Conservation (phyloP, 2,329 filamentous ascomycete species). For the Pyrenophora seminiperda region DNA sequence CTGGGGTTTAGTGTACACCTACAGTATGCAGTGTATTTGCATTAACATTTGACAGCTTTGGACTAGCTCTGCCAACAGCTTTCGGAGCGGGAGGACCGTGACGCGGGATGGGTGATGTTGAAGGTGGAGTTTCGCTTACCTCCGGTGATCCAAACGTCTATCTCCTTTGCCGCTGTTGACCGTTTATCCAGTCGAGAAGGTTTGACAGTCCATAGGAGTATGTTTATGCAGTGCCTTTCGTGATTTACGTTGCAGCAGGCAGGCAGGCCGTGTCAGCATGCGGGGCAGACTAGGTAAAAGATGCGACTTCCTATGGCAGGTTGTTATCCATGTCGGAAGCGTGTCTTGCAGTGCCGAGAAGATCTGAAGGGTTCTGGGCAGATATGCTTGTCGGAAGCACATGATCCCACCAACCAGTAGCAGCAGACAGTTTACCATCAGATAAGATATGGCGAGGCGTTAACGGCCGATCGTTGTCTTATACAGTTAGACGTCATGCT, state of each 20-base stretch:
- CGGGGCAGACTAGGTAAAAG: conserved; percentile 5
- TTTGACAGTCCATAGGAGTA: background rate
- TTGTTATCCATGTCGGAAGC: conserved; percentile 14
- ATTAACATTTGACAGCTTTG: conserved; percentile 21
- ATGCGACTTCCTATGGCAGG: conserved; percentile 1
- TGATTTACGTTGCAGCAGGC: conserved; percentile 19
- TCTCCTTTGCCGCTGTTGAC: conserved; percentile 2
- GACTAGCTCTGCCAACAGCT: conserved; percentile 11
- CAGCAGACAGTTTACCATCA: conserved; percentile 6
- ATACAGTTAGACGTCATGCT: conserved; percentile 8
- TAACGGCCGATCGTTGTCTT: conserved; percentile 11
- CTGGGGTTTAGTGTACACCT: background rate
- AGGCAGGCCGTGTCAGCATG: conserved; percentile 26
- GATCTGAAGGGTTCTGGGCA: background rate
- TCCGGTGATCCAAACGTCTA: conserved; percentile 5
- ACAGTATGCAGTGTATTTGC: conserved; percentile 6
- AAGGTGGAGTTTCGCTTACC: conserved; percentile 12
- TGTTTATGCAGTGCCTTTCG: background rate
- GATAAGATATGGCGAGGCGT: conserved; percentile 14
- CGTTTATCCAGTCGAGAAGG: conserved; percentile 15
- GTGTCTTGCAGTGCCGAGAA: conserved; percentile 13
- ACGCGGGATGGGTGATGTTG: background rate
- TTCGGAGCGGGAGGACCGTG: conserved; percentile 2
- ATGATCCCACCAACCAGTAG: conserved; percentile 6
- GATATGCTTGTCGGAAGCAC: conserved; percentile 3